phyloP scores from a whole-genome alignment of 805 yeast genomes.

The Cyberlindnera euphorbiiphila region DNA sequence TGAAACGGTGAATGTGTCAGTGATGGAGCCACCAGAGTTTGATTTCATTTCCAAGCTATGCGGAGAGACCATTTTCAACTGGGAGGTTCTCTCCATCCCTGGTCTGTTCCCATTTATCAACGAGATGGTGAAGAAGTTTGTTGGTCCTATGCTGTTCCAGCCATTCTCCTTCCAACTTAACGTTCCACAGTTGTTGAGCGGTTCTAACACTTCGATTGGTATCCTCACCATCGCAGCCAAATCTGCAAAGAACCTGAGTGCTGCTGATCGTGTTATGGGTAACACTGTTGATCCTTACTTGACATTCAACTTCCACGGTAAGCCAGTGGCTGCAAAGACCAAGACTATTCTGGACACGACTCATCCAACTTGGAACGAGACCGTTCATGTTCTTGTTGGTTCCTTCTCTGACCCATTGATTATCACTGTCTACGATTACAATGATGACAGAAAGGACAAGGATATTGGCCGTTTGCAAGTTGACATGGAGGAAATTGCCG shows the following conservation, averaged over 20 bases:
- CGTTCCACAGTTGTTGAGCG: slow-evolving; percentile 84
- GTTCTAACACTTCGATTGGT: slow-evolving; percentile 86
- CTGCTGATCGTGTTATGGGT: slow-evolving; percentile 60
- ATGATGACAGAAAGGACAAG: slow-evolving; percentile 77
- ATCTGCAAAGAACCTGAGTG: slow-evolving; percentile 63
- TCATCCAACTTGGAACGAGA: slow-evolving; percentile 83
- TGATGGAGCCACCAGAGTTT: slow-evolving; percentile 82
- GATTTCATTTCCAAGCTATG: slow-evolving; percentile 73
- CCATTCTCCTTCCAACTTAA: slow-evolving; percentile 94
- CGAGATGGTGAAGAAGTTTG: slow-evolving; percentile 79
- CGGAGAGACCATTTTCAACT: slow-evolving; percentile 80
- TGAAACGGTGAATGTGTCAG: slow-evolving; percentile 81
- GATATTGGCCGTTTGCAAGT: slow-evolving; percentile 72
- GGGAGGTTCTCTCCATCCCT: slow-evolving; percentile 85
- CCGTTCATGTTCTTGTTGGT: slow-evolving; percentile 60
- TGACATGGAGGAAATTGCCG: slow-evolving; percentile 64
- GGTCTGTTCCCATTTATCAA: slow-evolving; percentile 81
- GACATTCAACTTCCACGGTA: slow-evolving; percentile 57
- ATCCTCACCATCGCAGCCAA: slow-evolving; percentile 67
- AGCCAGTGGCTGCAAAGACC: slow-evolving; percentile 67
- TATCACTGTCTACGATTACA: slow-evolving; percentile 69
- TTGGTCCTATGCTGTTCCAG: slow-evolving; percentile 81
- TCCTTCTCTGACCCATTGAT: slow-evolving; percentile 81
- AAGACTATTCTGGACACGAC: slow-evolving; percentile 61
- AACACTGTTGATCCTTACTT: slow-evolving; percentile 90